phyloP scores from a whole-genome alignment of 352 stramenopile genomes.

The Phytopythium helicoides region DNA sequence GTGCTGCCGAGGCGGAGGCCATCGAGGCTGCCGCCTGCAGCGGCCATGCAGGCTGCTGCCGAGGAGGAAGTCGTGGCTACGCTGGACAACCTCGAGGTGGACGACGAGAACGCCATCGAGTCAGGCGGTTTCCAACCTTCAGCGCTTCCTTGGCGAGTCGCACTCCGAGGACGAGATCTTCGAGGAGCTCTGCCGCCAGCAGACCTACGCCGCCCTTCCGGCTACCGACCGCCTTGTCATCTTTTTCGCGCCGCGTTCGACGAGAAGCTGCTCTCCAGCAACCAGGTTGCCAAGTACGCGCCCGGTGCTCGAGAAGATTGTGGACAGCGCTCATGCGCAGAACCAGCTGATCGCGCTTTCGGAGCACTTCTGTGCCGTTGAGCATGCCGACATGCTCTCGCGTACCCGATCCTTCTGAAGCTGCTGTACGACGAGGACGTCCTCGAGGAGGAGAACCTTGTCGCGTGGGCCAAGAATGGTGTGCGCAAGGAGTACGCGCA shows the following conservation, averaged over 20 bases:
- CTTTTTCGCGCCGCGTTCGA: conserved; percentile 90
- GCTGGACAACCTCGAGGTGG: conserved; percentile 79
- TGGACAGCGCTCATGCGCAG: conserved; percentile 88
- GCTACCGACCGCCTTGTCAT: conserved; percentile 94
- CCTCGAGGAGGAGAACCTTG: conserved; percentile 94
- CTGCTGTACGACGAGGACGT: conserved; percentile 96
- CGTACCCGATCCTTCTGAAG: conserved; percentile 96
- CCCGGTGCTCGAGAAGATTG: conserved; percentile 83
- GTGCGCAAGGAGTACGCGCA: conserved; percentile 81
- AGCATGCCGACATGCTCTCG: conserved; percentile 73
- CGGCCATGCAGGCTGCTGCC: conserved; percentile 58
- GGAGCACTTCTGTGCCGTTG: conserved; percentile 90
- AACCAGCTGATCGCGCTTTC: conserved; percentile 91
- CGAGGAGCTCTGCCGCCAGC: conserved; percentile 92
- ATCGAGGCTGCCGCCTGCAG: conserved; percentile 75
- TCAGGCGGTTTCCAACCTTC: conserved; percentile 64
- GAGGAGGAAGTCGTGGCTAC: conserved; percentile 64
- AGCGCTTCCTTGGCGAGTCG: conserved; percentile 47
- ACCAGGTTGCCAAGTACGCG: conserved; percentile 88
- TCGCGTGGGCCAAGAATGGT: conserved; percentile 87
- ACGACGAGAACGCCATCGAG: conserved; percentile 82
- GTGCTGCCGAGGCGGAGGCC: conserved; percentile 76
- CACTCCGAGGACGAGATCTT: conserved; percentile 67
- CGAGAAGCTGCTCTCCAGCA: conserved; percentile 88
- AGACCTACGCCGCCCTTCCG: conserved; percentile 90